A percentile compares a stretch with the other conserved stretches of the same genome.
phyloP scores from a whole-genome alignment of 139 green algal species.

The Chlamydomonas schloesseri region DNA sequence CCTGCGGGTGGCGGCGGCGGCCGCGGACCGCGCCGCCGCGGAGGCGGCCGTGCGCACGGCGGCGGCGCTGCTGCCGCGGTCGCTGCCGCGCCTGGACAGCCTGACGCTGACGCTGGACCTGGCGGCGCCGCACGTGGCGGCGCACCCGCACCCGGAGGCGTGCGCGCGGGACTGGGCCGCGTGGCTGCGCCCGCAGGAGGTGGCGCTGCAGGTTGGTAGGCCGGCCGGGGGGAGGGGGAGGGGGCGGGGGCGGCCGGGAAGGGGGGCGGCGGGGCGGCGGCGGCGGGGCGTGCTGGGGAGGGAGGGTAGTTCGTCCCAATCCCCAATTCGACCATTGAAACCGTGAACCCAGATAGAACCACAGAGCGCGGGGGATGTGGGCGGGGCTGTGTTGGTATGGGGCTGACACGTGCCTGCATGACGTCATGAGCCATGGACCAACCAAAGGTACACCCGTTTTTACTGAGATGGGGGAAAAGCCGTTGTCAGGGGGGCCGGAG shows the following conservation, averaged over 20 bases:
- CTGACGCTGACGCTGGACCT: conserved; percentile 13
- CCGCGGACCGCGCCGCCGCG: not conserved
- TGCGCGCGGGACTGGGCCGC: conserved; percentile 5
- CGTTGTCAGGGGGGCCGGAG: too few relatives aligned
- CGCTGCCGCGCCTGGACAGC: not conserved
- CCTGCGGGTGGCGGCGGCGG: not conserved
- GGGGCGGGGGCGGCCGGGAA: not conserved
- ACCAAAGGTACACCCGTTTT: too few relatives aligned
- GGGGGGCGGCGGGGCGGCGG: not conserved
- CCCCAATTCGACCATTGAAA: too few relatives aligned
- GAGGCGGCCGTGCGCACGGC: not conserved
- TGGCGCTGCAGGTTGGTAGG: conserved; percentile 1
- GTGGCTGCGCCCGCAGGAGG: not conserved
- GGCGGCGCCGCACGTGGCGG: not conserved
- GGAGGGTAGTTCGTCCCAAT: too few relatives aligned
- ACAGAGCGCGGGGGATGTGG: too few relatives aligned
- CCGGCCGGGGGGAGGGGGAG: not conserved
- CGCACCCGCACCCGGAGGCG: conserved; percentile 9
- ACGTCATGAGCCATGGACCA: too few relatives aligned
- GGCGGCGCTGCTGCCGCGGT: not conserved
- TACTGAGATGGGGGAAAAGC: too few relatives aligned
- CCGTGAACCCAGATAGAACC: too few relatives aligned
- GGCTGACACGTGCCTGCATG: too few relatives aligned
- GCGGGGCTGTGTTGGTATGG: too few relatives aligned
- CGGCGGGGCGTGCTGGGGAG: too few relatives aligned